Base-by-base conservation (phyloP, 352 stramenopile species). In the Globisporangium iwayamae region DNA sequence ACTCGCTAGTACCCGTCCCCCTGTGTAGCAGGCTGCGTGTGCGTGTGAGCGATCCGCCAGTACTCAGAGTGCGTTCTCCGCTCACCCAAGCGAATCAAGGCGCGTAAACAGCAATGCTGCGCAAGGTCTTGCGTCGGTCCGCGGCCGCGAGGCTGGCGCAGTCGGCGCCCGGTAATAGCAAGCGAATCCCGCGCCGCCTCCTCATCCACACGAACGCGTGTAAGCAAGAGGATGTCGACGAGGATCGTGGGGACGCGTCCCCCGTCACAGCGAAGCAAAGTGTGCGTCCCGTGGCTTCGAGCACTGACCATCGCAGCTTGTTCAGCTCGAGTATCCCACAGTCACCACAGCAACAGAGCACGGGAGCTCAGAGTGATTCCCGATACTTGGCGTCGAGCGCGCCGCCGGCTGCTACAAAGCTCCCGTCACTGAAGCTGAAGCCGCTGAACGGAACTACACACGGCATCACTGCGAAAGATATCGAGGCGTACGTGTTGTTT, bases 131-230 rank as follows among this genome's bases (percentile, higher is more conserved):
- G 56, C 63, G 57, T 22, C 48, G 63, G 22, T 69, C 63, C 7
- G 43, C 63, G 14, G 22, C 56, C 5, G 32, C 50, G 56, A 57
- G 39, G 8, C n/a, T 64, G 38, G 16, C 47, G 39, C 57, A 62
- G 18, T 2, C 61, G 32, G 13, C 56, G n/a, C 18, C 62, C 2
- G 16, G 18, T 16, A 48, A 9, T 20, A 22, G 32, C 63, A 60
- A 48, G 8, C 48, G 28, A 30, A 3, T 56, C 45, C 18, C 39
- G 20, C 55, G n/a, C 18, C 25, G 62, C n/a, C 43, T 57, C 22
- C 34, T 60, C 13, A 51, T 69, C 14, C 63, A 69, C 47, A 69
- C 63, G 45, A 69, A 60, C 43, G 63, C 63, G 28, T 64, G 56
- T 39, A 63, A 69, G 20, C 48, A 65, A n/a, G 56, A 60, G n/a